Evolutionary conservation across 352 stramenopile genomes (phyloP).

Genomic region (Salisapilia sapeloensis): DNA sequence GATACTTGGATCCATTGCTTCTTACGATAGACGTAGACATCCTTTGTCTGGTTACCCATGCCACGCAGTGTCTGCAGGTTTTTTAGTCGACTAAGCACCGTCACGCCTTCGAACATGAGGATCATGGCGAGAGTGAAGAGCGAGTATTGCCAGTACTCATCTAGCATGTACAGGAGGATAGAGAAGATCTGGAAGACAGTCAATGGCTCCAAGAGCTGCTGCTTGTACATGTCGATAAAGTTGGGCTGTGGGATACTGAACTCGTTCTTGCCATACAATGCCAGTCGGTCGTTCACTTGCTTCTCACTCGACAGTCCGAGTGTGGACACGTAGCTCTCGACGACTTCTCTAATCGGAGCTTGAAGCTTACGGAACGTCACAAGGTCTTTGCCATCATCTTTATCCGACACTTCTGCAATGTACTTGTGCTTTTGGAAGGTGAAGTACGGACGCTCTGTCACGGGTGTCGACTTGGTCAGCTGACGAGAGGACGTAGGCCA

Average conservation of each 20-base stretch:
- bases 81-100: slow-evolving; percentile 91
- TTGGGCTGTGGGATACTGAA: slow-evolving; percentile 91
- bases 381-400: slow-evolving; percentile 25
- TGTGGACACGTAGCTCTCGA: slow-evolving; percentile 44
- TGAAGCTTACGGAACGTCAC: slow-evolving; percentile 72
- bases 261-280: slow-evolving; percentile 82
- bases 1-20: slow-evolving; percentile 70
- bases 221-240: slow-evolving; percentile 91
- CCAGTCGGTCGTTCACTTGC: slow-evolving; percentile 22
- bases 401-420: slow-evolving; percentile 29
- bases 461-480: too few species aligned
- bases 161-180: slow-evolving; percentile 95
- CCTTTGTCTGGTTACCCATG: slow-evolving; percentile 81
- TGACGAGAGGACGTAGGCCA: too few species aligned
- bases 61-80: slow-evolving; percentile 89
- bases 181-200: slow-evolving; percentile 99
- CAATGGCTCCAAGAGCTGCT: slow-evolving; percentile 95
- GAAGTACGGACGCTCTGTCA: slow-evolving; percentile 57
- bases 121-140: slow-evolving; percentile 98
- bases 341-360: slow-evolving; percentile 32
- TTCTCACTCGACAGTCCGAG: slow-evolving; percentile 24
- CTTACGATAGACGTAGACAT: slow-evolving; percentile 84
- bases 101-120: slow-evolving; percentile 95
- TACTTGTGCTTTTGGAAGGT: slow-evolving; percentile 86
- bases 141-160: slow-evolving; percentile 99